Evolutionary conservation across 192 early-diverging fungal species (phyloP), one percentile per base, ranked within the genome.

Genomic region (Coemansia reversa): DNA sequence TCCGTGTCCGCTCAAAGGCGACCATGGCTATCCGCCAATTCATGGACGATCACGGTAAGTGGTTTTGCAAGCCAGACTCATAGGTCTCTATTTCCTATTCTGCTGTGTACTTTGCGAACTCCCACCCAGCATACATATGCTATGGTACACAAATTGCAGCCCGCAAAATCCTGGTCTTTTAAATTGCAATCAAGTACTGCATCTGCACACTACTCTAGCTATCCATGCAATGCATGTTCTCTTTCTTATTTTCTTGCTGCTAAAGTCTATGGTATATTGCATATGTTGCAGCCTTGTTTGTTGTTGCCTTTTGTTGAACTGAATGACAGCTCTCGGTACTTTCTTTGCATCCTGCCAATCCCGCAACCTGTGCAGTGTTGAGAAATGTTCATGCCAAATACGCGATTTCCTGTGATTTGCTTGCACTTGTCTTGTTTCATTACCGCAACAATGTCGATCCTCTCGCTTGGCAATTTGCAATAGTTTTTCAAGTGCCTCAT

Each of bases 21-120:
- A 85, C 89, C 12, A 87, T 84, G 70, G 80, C 82, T 7, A 78
- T 92, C 23, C 84, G 93, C 33, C 80, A 88, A 54, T 90, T 87
- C 59, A 85, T 97, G 23, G 52, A 85, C 6, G 74, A 85, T 19
- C 76, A 89, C 45, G 85, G 86, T 86, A 81, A 63, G 76, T 22
- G 47, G 29, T 32, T 35, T 35, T 35, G 6, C 33, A 11, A 5
- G 51, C 19, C 51, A 51, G 11, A 4, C 49, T 14, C 7, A 32
- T 7, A 32, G 4, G 7, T 7, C 30, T 1, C 11, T 12, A 11
- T 1, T 35, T 35, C 33, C 11, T 35, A 5, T 4, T 35, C 33
- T 35, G 11, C 3, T 11, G 1, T 35, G 33, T 7, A 35, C 8
- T 35, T 7, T 35, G 11, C 0, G 33, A 35, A 35, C 11, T 11